Base-by-base conservation (phyloP, 306 rosid species). In the Coriaria nepalensis region DNA sequence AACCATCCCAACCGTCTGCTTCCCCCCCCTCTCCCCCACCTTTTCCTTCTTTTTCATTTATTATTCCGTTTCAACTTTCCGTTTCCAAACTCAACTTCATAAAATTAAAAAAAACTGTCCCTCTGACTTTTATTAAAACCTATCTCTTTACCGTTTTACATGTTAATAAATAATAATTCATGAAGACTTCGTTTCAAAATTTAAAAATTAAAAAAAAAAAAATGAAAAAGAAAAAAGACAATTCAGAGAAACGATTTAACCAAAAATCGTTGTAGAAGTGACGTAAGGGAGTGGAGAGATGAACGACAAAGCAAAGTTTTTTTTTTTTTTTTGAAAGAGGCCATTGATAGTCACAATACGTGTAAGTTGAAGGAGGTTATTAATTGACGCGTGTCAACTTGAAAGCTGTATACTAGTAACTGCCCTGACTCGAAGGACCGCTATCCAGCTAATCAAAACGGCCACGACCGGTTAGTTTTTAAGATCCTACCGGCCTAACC, bases 401-500 rank as follows among this genome's bases (percentile, higher is more conserved):
- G 13, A 58, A 54, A 58, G 63, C 63, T 58, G 63, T 47, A 58
- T 37, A 5, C 42, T 39, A 58, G 41, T 57, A 57, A 58, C 63
- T 48, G 50, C 55, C 41, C 38, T 57, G 33, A 52, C 53, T 37
- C 20, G 47, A 58, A 58, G 39, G 43, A 58, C 39, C 63, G 39
- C 7, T 32, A 9, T 8, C 49, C 13, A 4, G 6, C 14, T 33
- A 34, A 58, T 20, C 29, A 20, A 20, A 20, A 20, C 29, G 29
- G 29, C 29, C 29, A 20, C 29, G 29, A 20, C 29, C 29, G 29
- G 29, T 20, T 20, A 20, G 1, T 20, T 20, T 20, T 20, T 20
- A 20, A 1, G 29, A 20, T 20, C 29, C 3, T 1, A 20, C 63
- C 47, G 55, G 54, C 40, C 47, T 43, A 39, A 39, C 55, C 40